Evolutionary conservation across 2,329 filamentous ascomycete genomes (phyloP).

Genomic region (Sarocladium kiliense): DNA sequence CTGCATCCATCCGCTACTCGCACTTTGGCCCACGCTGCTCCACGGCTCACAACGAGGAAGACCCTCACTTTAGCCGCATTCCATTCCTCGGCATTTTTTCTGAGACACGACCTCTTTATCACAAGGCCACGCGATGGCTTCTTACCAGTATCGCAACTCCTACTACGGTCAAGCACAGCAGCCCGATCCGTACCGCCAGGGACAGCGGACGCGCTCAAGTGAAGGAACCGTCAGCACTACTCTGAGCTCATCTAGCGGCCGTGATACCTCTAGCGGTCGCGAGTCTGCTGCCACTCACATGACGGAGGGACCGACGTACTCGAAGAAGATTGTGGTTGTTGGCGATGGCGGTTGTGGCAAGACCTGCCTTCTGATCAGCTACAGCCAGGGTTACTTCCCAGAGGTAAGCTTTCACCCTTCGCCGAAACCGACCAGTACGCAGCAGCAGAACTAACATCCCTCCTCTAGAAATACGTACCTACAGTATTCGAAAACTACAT

Average conservation of each 20-base stretch:
- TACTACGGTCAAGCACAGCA: conserved; percentile 34
- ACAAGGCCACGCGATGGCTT: conserved; percentile 37
- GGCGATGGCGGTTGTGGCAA: conserved; percentile 98
- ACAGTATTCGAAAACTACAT: conserved; percentile 99
- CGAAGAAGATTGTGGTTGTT: conserved; percentile 98
- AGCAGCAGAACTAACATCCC: conserved; percentile 10
- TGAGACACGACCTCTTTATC: conserved; percentile 10
- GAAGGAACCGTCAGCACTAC: conserved; percentile 87
- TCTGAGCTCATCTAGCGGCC: conserved; percentile 68
- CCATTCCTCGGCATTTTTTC: conserved; percentile 9
- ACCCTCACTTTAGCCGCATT: conserved; percentile 9
- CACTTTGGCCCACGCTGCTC: neutral
- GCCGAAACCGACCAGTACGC: neutral
- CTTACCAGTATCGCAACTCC: conserved; percentile 49
- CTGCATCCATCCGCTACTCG: neutral
- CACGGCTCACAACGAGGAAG: neutral
- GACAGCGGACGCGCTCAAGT: conserved; percentile 63
- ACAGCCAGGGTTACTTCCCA: conserved; percentile 97
- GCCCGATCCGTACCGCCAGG: conserved; percentile 34
- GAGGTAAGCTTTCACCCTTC: conserved; percentile 63
- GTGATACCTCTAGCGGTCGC: conserved; percentile 65
- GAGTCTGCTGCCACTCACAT: conserved; percentile 78
- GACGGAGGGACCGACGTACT: conserved; percentile 88
- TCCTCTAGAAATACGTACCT: conserved; percentile 92
- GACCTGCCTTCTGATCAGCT: conserved; percentile 97